Evolutionary conservation across 1,284 basidiomycete genomes (phyloP).

Genomic region (Ustilago hordei): DNA sequence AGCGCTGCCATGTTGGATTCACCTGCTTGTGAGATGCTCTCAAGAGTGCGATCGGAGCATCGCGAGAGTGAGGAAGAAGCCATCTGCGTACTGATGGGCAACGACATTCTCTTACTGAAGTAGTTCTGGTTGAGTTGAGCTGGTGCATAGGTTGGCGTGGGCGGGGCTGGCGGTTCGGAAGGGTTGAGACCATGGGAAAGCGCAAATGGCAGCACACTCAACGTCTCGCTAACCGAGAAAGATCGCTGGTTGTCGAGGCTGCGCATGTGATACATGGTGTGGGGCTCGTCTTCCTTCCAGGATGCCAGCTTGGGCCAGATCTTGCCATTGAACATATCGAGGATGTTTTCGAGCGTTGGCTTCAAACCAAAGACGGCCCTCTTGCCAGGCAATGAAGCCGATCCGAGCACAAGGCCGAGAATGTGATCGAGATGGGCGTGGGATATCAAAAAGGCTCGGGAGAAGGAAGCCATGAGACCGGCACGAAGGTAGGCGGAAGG

Average conservation of each 20-base stretch:
- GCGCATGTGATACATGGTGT: slow-evolving; percentile 63
- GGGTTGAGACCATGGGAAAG: slow-evolving; percentile 62
- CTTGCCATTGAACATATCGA: slow-evolving; percentile 80
- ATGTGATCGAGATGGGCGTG: slow-evolving; percentile 87
- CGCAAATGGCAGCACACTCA: slow-evolving; percentile 57
- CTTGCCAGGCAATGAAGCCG: slow-evolving; percentile 78
- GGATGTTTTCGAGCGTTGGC: slow-evolving; percentile 77
- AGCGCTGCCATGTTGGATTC: slow-evolving; percentile 30
- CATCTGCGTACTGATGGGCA: slow-evolving; percentile 57
- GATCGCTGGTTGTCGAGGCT: slow-evolving; percentile 56
- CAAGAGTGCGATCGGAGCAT: slow-evolving; percentile 33
- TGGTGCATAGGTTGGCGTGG: slow-evolving; percentile 53
- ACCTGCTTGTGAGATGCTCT: slow-evolving; percentile 38
- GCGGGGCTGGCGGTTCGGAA: slow-evolving; percentile 53
- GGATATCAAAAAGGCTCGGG: slow-evolving; percentile 74
- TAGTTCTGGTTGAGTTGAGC: slow-evolving; percentile 48
- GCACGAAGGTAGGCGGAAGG: slow-evolving; percentile 55
- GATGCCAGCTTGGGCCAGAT: slow-evolving; percentile 86
- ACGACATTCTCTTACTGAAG: slow-evolving; percentile 58
- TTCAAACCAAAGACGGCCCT: slow-evolving; percentile 77
- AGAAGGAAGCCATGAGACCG: slow-evolving; percentile 62
- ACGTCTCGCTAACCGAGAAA: slow-evolving; percentile 35
- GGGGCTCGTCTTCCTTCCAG: slow-evolving; percentile 73
- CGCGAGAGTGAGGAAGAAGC: slow-evolving; percentile 38
- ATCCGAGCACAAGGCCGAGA: slow-evolving; percentile 78